Base-by-base conservation (phyloP, 306 rosid species). In the Quercus agrifolia region DNA sequence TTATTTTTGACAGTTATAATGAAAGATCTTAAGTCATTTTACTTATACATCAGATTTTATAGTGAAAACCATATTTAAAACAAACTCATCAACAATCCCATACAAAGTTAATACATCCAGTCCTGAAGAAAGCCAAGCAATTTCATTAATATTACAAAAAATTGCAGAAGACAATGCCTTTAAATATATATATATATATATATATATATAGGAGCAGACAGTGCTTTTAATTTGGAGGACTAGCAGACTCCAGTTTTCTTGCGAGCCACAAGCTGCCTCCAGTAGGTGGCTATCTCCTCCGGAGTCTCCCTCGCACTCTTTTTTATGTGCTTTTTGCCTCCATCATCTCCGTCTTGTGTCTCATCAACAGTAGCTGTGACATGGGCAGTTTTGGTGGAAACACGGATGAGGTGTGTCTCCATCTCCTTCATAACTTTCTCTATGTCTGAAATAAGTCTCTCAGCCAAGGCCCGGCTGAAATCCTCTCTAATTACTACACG, bases 401-500 rank as follows among this genome's bases (percentile, higher is more conserved):
- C 14, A 3, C 46, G 15, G 78, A 74, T 81, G 0, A 95, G 91
- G 54, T 85, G 77, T 13, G 84, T 41, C 44, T 89, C 97, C 25
- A 93, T 6, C 27, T 86, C 91, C n/a, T 79, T 59, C 78, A 93
- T 10, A 31, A 93, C 99, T 78, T 67, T 91, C 6, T 59, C 80
- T 5, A 93, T 88, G 88, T 95, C 99, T 5, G 89, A 31, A 51
- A 87, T 73, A 3, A 95, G 96, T 57, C 98, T 88, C 80, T 92
- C 99, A 0, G 92, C 96, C 85, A 95, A 87, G 55, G 86, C 8
- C 2, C 91, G 83, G 87, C 92, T 92, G 83, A 95, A 91, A 76
- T 95, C 99, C 84, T 95, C 99, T 83, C 99, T 78, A 63, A 95
- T 70, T 73, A 95, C 99, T 54, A 95, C 97, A 1, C 99, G 80